Conservation (phyloP, 2,329 filamentous ascomycete genomes). For the Ceratocystis colombiana region DNA sequence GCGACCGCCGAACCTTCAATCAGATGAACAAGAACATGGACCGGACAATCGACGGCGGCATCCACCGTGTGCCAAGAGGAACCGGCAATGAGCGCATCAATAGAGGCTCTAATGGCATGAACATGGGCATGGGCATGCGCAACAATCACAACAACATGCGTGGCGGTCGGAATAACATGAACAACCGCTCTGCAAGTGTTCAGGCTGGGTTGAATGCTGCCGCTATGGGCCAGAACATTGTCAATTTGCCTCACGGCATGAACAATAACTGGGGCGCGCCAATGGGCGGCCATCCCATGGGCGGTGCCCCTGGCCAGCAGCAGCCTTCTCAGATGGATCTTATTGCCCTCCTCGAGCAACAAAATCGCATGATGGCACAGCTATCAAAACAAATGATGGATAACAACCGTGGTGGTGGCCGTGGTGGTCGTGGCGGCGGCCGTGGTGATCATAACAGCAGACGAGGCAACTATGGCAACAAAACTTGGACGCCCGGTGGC, state of each 20-base stretch:
- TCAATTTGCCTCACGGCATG: conserved; percentile 32
- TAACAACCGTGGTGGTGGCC: conserved; percentile 37
- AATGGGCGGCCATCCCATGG: conserved; percentile 16
- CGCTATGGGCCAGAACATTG: conserved; percentile 34
- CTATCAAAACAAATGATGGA: conserved; percentile 52
- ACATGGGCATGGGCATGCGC: conserved; percentile 28
- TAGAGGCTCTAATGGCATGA: conserved; percentile 25
- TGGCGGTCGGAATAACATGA: conserved; percentile 34
- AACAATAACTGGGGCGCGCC: conserved; percentile 35
- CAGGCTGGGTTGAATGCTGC: conserved; percentile 39
- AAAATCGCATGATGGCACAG: conserved; percentile 76
- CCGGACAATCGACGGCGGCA: conserved; percentile 58
- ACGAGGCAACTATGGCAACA: conserved; percentile 38
- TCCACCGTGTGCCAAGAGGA: conserved; percentile 68
- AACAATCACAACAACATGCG: conserved; percentile 22
- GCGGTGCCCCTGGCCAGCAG: conserved; percentile 30
- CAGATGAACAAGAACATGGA: conserved; percentile 72
- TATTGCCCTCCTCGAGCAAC: conserved; percentile 76
- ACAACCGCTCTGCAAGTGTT: conserved; percentile 42
- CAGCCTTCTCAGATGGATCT: conserved; percentile 43
- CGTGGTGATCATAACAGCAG: conserved; percentile 45
- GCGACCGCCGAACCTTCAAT: conserved; percentile 74
- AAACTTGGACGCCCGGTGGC: conserved; percentile 30
- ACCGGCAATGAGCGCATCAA: conserved; percentile 72
- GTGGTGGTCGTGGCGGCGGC: conserved; percentile 49